These are phyloP conservation scores for Nitzschia sp. DNA, from an alignment of 108 stramenopile genomes.

Conservation along the genomic window DNA sequence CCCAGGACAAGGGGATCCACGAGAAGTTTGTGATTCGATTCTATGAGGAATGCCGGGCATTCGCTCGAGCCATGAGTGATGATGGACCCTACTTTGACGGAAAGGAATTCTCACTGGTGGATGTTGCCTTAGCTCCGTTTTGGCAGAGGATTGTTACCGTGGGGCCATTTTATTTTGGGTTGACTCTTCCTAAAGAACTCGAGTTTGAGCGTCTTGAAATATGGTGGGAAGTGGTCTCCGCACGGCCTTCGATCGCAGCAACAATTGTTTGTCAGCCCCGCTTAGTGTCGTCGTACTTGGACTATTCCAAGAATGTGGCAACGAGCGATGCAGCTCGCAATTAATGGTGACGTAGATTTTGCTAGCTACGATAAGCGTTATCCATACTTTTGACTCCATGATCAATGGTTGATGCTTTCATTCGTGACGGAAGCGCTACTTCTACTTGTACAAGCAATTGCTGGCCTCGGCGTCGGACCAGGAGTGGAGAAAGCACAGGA, in stretches of 20 bases:
- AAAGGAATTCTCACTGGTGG: constrained; percentile 13
- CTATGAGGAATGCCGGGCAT: constrained; percentile 2
- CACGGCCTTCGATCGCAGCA: constrained; percentile 14
- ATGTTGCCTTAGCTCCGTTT: constrained; percentile 30
- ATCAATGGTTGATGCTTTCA: no score
- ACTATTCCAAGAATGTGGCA: constrained; percentile 5
- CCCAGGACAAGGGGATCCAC: constrained; percentile 1
- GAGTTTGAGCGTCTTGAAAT: constrained; percentile 16
- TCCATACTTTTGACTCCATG: no score
- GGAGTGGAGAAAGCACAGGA: no score
- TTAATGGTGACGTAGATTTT: no score
- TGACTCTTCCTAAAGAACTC: constrained; percentile 16
- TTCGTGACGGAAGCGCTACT: no score
- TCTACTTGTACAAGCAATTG: no score
- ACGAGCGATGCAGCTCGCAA: constrained; percentile 19
- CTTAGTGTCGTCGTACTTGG: constrained; percentile 4
- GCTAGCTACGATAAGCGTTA: no score
- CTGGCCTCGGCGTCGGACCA: no score
- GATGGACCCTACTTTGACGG: constrained; percentile 35
- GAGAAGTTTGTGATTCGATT: background rate
- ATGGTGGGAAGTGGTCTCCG: constrained; percentile 36
- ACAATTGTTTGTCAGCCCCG: constrained; percentile 19
- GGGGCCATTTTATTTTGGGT: constrained; percentile 9
- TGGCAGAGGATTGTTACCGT: constrained; percentile 23
- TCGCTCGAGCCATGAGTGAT: constrained; percentile 13